Base-by-base conservation (phyloP, 352 stramenopile genomes). In the Aphanomyces astaci region DNA sequence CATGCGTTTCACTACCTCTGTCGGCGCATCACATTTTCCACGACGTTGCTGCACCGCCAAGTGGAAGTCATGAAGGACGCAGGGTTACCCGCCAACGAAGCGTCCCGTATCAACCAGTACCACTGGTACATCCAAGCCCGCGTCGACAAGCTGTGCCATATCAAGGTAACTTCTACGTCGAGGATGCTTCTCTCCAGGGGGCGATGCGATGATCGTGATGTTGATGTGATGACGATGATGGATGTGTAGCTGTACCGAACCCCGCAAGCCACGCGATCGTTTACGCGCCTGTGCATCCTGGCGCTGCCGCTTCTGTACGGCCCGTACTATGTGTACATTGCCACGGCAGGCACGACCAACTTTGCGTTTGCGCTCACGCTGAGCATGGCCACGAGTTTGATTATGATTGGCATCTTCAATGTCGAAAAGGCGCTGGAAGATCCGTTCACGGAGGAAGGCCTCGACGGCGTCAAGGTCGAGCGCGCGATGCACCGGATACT, bases 331-430 rank as follows among this genome's bases (percentile, higher is more conserved):
- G 87, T 91, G 28, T 92, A 82, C 59, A 77, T 93, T 53, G 80
- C 80, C 46, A 75, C 75, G 51, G 78, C 77, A 7, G 76, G 79
- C 62, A 59, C 80, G 52, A 73, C 76, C 33, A 90, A 83, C 65
- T 93, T 93, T 70, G 80, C 66, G 9, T 93, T 95, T 64, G 90
- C 81, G 60, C 75, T 95, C 15, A 39, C 77, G 48, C 73, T 94
- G 11, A 90, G 82, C 71, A 71, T 88, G 27, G 75, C 89, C 11
- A 95, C 87, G 51, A 94, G 84, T 45, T 76, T 95, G 32, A 73
- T 88, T 45, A 90, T 95, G 81, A 88, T 88, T 39, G 87, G 87
- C 22, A 84, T 95, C 56, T 94, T 95, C 72, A 95, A 93, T 66
- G 84, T 92, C 19, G 85, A 93, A 52, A 77, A 79, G 54, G 78